Evolutionary conservation across 441 rosid genomes (phyloP), one percentile per base, ranked within the genome.

Genomic region (Croton setiger): DNA sequence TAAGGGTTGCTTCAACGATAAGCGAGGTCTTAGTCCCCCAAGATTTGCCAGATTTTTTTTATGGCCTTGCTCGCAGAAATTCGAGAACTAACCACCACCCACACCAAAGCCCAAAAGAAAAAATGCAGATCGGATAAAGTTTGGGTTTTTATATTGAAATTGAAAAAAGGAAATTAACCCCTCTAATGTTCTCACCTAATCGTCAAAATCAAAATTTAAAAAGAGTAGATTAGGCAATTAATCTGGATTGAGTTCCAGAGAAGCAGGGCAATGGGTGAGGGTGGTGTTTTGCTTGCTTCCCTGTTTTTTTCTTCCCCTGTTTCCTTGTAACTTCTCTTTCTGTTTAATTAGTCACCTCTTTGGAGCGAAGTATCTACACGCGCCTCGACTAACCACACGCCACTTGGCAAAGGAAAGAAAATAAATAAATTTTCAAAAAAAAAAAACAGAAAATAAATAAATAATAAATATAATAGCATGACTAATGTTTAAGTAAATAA

Each of bases 31-130:
- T 56, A 85, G 79, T 63, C 87, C 88, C 35, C 74, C 86, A 8
- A 77, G 55, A 77, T 78, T 84, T 78, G 89, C 88, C 91, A 86
- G 91, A 80, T 81, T 86, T 76, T 57, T 81, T 86, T 76, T 57
- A 48, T 31, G 37, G 23, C 60, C 57, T 36, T 57, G 45, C 13
- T 63, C 12, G 37, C 35, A 44, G 8, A 56, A 55, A 17, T 37
- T 11, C 3, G 13, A 7, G 43, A 39, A 39, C 43, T 39, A 1
- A 9, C 67, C 41, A 12, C 55, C 55, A n/a, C 31, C 35, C 6
- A 39, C 35, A 47, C 55, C 55, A 52, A 52, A 21, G 27, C 21
- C 36, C 36, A 31, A 49, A 64, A 17, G 15, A 55, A 14, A 27
- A 43, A 69, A 23, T 67, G 71, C 18, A 20, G 48, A 60, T 49